Conservation (phyloP, 805 yeast genomes). For the Kazachstania psychrophila region DNA sequence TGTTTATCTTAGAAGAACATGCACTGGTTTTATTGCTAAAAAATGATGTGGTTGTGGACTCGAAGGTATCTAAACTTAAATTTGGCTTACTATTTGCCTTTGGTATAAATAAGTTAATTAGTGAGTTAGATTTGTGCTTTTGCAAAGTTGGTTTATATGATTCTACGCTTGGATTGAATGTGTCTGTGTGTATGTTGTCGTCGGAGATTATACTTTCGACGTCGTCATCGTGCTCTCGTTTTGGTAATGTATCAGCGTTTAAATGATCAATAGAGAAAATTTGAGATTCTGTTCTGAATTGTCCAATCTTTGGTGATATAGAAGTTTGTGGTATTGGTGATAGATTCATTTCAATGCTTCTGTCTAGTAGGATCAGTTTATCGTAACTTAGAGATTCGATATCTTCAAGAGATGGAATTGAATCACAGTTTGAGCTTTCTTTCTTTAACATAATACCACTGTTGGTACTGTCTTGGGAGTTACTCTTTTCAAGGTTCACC, state of each 20-base stretch:
- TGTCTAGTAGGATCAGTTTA: conserved; percentile 20
- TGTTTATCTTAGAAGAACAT: background rate
- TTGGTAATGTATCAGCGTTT: no score
- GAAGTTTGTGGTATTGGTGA: conserved; percentile 10
- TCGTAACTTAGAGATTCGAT: conserved; percentile 20
- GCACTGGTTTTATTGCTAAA: conserved; percentile 3
- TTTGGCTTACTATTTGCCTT: conserved; percentile 14
- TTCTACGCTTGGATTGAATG: conserved; percentile 16
- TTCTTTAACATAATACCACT: no score
- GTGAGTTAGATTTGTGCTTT: conserved; percentile 18
- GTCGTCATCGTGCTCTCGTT: no score
- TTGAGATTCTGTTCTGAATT: conserved; percentile 12
- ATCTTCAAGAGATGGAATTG: conserved; percentile 15
- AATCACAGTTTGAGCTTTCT: no score
- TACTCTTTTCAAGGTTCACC: background rate
- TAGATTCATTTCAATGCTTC: conserved; percentile 14
- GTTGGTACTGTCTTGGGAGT: background rate
- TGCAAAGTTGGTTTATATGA: conserved; percentile 15
- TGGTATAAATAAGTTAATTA: conserved; percentile 25
- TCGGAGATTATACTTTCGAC: conserved; percentile 16
- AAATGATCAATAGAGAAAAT: conserved; percentile 12
- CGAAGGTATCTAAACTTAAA: conserved; percentile 8
- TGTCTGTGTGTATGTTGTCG: background rate
- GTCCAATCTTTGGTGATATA: conserved; percentile 1
- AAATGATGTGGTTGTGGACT: conserved; percentile 1